phyloP scores from a whole-genome alignment of 164 flowering plant species.

The Magnolia officinalis region DNA sequence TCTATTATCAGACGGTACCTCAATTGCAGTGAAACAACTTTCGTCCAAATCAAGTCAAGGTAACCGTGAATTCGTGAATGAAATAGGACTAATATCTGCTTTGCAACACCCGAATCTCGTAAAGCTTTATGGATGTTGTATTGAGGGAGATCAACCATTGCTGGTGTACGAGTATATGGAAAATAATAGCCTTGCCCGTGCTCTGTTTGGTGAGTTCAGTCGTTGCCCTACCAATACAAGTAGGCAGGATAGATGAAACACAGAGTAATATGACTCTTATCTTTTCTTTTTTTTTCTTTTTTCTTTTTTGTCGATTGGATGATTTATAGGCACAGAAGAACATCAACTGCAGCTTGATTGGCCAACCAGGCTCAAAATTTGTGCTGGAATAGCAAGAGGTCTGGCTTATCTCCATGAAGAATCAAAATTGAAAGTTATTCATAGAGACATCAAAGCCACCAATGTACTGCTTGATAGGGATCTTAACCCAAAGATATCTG shows the following conservation, averaged over 20 bases:
- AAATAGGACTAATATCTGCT: slow-evolving; percentile 80
- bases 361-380: slow-evolving; percentile 33
- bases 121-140: slow-evolving; percentile 72
- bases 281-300: too few relatives aligned
- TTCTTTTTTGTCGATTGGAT: background rate
- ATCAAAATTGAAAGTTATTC: slow-evolving; percentile 24
- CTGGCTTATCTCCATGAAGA: slow-evolving; percentile 49
- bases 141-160: slow-evolving; percentile 62
- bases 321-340: background rate
- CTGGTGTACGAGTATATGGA: slow-evolving; percentile 79
- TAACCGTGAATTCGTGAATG: slow-evolving; percentile 75
- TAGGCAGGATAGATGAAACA: background rate
- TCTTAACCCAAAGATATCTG: slow-evolving; percentile 10
- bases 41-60: slow-evolving; percentile 85
- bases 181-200: slow-evolving; percentile 67
- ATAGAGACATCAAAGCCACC: slow-evolving; percentile 14
- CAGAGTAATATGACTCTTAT: background rate
- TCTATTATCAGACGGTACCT: slow-evolving; percentile 53
- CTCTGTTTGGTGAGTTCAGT: slow-evolving; percentile 49
- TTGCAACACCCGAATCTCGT: slow-evolving; percentile 77
- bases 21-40: slow-evolving; percentile 78
- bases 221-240: background rate
- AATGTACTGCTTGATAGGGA: slow-evolving; percentile 14
- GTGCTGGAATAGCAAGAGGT: slow-evolving; percentile 50
- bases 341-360: slow-evolving; percentile 30